Evolutionary conservation across 1,284 basidiomycete species (phyloP), one percentile per base, ranked within the genome.

Genomic region (Uromyces viciae-fabae): DNA sequence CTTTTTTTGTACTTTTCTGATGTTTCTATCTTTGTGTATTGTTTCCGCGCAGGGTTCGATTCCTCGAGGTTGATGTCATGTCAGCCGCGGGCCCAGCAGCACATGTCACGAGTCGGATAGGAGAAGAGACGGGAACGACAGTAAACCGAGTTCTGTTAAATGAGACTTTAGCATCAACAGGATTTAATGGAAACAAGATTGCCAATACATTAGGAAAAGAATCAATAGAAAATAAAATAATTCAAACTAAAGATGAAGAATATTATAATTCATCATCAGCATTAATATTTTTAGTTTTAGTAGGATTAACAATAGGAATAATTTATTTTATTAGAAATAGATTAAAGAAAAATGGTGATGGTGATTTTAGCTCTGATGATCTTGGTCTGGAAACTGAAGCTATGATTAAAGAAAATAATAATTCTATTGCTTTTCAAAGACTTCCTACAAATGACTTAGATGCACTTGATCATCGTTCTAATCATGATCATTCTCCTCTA

Each of bases 251-350:
- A 8, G 68, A 74, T 52, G 81, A 84, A 92, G 93, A 92, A 22
- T 94, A 94, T 86, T 97, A 95, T 86, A 96, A 97, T 83, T 92
- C 94, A 28, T 93, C 93, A 14, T 94, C 93, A 0, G 92, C 92
- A 0, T 91, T 93, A 0, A 88, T 96, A 33, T 90, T 97, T 42
- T 88, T 98, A 52, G 85, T 93, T 3, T 86, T 97, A 64, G 89
- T 97, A 82, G 88, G 89, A 33, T 85, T 91, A 14, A 89, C 88
- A n/a, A 89, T 95, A 58, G 93, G 90, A 0, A 86, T 88, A 22
- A 93, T 92, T 86, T 86, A 94, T 78, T 92, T 92, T 89, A 91
- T 90, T 86, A 89, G 92, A 14, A 87, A 90, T 69, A 43, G 74
- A 60, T 36, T 83, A 31, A 82, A 84, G 49, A 83, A 82, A 66